Conservation (phyloP, 202 grass and related monocot genomes). For the Dendrocalamus latiflorus region DNA sequence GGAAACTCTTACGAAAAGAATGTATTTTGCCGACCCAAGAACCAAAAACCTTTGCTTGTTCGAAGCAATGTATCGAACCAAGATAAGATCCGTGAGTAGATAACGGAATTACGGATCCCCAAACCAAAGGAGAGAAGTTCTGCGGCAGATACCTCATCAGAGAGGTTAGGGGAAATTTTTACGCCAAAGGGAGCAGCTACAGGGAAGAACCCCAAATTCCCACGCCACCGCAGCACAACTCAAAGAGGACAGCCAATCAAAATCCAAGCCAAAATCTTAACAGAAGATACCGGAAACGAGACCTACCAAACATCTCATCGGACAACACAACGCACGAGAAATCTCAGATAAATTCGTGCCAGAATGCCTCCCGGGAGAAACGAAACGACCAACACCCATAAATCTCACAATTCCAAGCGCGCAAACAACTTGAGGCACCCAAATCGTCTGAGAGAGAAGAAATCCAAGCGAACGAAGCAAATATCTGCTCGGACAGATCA, state of each 20-base stretch:
- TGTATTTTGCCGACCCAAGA: background rate
- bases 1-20: background rate
- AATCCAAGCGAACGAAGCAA: background rate
- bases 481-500: background rate
- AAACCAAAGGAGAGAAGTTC: background rate
- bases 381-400: background rate
- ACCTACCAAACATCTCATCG: background rate
- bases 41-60: background rate
- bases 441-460: background rate
- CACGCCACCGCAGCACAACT: background rate
- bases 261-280: conserved; percentile 1
- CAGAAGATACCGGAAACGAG: background rate
- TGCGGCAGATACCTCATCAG: background rate
- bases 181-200: background rate
- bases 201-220: background rate
- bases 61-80: background rate
- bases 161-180: background rate
- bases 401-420: background rate
- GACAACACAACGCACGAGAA: background rate
- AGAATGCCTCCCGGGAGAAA: background rate
- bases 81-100: background rate
- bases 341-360: background rate
- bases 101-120: background rate
- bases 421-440: background rate
- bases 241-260: background rate